phyloP scores from a whole-genome alignment of 2,329 filamentous ascomycete genomes.

The Fusarium sp. region DNA sequence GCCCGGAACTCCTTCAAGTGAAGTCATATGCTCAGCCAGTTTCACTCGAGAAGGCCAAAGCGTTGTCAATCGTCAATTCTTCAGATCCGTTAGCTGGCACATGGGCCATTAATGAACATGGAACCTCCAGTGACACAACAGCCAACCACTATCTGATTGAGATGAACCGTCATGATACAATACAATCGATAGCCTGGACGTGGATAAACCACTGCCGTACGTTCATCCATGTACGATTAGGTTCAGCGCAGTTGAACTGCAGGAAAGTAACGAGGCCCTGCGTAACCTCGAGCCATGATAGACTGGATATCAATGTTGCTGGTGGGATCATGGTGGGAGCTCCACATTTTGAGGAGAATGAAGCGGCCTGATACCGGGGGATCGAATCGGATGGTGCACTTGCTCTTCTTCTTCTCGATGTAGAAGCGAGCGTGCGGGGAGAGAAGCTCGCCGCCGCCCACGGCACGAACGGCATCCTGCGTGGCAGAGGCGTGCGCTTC shows the following conservation, averaged over 20 bases:
- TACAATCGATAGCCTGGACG: neutral
- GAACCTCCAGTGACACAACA: neutral
- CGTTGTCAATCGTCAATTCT: too few species aligned
- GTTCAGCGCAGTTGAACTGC: constrained; percentile 68
- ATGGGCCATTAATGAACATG: too few species aligned
- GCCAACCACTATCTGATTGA: neutral
- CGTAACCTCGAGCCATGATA: constrained; percentile 84
- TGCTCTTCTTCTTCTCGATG: constrained; percentile 83
- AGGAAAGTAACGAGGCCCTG: constrained; percentile 86
- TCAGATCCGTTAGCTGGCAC: too few species aligned
- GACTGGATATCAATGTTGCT: constrained; percentile 91
- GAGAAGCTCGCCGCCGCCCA: constrained; percentile 70
- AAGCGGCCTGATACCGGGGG: constrained; percentile 84
- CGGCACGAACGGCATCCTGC: constrained; percentile 66
- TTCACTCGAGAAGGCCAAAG: too few species aligned
- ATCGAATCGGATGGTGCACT: constrained; percentile 87
- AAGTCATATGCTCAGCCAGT: too few species aligned
- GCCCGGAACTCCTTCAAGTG: too few species aligned
- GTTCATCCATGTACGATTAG: neutral
- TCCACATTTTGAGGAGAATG: constrained; percentile 92
- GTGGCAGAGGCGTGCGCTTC: constrained; percentile 64
- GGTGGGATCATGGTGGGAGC: constrained; percentile 70
- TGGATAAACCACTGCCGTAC: neutral
- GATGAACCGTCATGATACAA: constrained; percentile 21
- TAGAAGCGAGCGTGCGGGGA: constrained; percentile 83